Evolutionary conservation across 31 red algal species (phyloP).

Genomic region (Odonthalia washingtoniensis): DNA sequence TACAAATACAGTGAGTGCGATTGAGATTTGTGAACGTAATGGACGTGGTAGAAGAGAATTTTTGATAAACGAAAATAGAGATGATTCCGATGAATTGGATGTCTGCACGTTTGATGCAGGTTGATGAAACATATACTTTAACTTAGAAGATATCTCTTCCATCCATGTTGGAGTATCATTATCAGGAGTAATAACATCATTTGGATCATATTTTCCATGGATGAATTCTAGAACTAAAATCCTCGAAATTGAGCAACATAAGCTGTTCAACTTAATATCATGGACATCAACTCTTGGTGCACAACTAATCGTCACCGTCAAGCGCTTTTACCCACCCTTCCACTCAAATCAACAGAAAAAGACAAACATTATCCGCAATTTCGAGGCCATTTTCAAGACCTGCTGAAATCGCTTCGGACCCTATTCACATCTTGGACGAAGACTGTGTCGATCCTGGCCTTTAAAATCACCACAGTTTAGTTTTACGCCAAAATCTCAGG

Average conservation of each 20-base stretch:
- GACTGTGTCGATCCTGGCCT: no score
- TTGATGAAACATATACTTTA: background rate
- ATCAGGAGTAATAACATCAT: background rate
- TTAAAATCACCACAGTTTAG: no score
- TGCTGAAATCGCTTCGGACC: no score
- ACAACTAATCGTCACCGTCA: conserved; percentile 58
- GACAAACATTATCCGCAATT: no score
- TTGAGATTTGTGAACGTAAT: background rate
- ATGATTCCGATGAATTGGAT: background rate
- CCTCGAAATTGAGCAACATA: background rate
- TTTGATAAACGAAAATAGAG: background rate
- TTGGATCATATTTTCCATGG: background rate
- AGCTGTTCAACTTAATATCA: conserved; percentile 60
- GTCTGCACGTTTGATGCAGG: background rate
- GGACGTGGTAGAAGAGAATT: background rate
- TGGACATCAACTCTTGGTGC: conserved; percentile 44
- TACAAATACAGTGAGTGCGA: conserved; percentile 1
- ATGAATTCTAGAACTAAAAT: background rate
- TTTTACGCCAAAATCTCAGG: no score
- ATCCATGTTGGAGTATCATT: conserved; percentile 40
- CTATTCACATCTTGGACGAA: no score
- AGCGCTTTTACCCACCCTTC: conserved; percentile 44
- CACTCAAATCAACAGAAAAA: no score
- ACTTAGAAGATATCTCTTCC: conserved; percentile 9
- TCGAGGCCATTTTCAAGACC: no score